Evolutionary conservation across 2,329 filamentous ascomycete genomes (phyloP), one percentile per base, ranked within the genome.

Genomic region (Fusarium succisae): DNA sequence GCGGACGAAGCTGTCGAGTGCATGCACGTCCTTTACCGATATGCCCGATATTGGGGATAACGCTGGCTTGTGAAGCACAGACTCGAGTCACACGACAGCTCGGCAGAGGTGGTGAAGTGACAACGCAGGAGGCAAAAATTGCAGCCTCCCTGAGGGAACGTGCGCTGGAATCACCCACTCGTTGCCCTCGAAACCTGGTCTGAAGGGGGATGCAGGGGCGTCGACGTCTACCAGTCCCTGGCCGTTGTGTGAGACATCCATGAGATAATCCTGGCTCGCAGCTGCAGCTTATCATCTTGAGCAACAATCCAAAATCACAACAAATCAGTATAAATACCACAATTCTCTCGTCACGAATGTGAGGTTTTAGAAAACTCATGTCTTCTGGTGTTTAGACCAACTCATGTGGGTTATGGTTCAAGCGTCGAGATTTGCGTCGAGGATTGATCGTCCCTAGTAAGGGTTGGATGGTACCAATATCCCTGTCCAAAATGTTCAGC

Each of bases 181-280:
- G 48, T 58, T 54, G n/a, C 35, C 57, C 56, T 71, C 39, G 53
- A 60, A 45, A 57, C 70, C 59, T 55, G 54, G 62, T 57, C 48
- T 68, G 70, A 45, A 73, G 54, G 62, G 54, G 50, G 63, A 61
- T 60, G 72, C 72, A 69, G 72, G 72, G 72, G 72, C 68, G 14
- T 58, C 38, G 38, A 28, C 30, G 44, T 53, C 67, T 59, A 47
- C 67, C 63, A 72, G 61, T 74, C 67, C 38, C 63, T 30, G 60
- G 67, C 58, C 57, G 28, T 54, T 45, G 48, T 61, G 48, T 51
- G 71, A 74, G 71, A 73, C 71, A 73, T 59, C 63, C 71, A 72
- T 73, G 32, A 45, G 57, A 53, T 41, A 13, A 47, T 69, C 38
- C 61, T 67, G 71, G 67, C 15, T 63, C 48, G 30, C 38, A 69